Base-by-base conservation (phyloP, 345 rosid genomes). In the Noccaea bulbosa region DNA sequence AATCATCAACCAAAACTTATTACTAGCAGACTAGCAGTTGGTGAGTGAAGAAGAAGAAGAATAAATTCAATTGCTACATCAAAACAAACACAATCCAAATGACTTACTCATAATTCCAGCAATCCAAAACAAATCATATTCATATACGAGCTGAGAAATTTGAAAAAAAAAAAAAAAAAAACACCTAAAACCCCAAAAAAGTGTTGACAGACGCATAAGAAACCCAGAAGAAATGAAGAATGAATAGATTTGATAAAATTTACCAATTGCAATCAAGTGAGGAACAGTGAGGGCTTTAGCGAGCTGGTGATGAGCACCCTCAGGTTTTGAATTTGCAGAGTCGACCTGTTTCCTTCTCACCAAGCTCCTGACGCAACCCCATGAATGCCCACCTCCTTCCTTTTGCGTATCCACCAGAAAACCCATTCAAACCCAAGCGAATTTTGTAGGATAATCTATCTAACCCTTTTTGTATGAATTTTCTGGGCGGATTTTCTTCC, bases 181-280 rank as follows among this genome's bases (percentile, higher is more conserved):
- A 1, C 27, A 24, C 27, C 27, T 24, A 1, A 2, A 24, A 24
- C 1, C 27, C 27, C 27, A 1, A 24, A 24, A 24, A 24, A 24
- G 27, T 24, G 27, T 24, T 24, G 27, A 24, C 27, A 24, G 27
- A 24, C 27, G 27, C 15, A 12, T 41, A 43, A 43, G 16, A 43
- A 43, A 43, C 47, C 47, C 47, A 43, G 47, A 11, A 11, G 44
- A 6, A 45, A n/a, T n/a, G 6, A 35, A 9, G 11, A 10, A 22
- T 3, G 22, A 20, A 37, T 20, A 20, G 58, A 30, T 8, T 38
- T 1, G 7, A 37, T 7, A 47, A 7, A 16, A 38, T 14, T 48
- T 85, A 92, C 98, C 98, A 64, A 92, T 83, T 5, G 96, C 96
- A 70, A 87, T 80, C 59, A 92, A 85, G 83, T 92, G 88, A 67